Conservation (phyloP, 192 early-diverging fungal species). For the Geranomyces michiganensis region DNA sequence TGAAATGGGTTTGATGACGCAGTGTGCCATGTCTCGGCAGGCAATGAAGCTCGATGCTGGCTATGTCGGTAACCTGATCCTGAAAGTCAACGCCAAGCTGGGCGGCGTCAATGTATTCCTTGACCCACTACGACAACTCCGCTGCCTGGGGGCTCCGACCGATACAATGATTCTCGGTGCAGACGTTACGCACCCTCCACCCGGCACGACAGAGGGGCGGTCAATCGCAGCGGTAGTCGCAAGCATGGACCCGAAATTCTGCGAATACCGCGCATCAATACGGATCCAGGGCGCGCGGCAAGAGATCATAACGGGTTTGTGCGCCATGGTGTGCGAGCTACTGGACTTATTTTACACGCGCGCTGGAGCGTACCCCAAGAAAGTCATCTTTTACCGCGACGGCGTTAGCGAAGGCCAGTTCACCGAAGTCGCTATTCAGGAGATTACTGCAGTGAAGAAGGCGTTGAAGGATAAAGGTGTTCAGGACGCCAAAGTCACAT, state of each 20-base stretch:
- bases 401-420: slow-evolving; percentile 90
- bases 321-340: slow-evolving; percentile 6
- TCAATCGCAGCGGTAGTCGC: slow-evolving; percentile 58
- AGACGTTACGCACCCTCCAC: slow-evolving; percentile 43
- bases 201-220: slow-evolving; percentile 43
- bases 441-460: slow-evolving; percentile 68
- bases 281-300: slow-evolving; percentile 43
- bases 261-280: slow-evolving; percentile 52
- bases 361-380: slow-evolving; percentile 47
- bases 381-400: slow-evolving; percentile 61
- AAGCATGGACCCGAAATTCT: slow-evolving; percentile 55
- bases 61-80: slow-evolving; percentile 37
- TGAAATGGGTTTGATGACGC: slow-evolving; percentile 51
- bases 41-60: slow-evolving; percentile 10
- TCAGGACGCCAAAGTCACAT: slow-evolving; percentile 78
- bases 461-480: slow-evolving; percentile 63
- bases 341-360: slow-evolving; percentile 47
- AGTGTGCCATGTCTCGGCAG: slow-evolving; percentile 48
- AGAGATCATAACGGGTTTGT: slow-evolving; percentile 33
- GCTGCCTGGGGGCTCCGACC: neutral
- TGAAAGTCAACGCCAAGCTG: slow-evolving; percentile 71
- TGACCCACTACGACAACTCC: slow-evolving; percentile 38
- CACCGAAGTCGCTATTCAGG: slow-evolving; percentile 65
- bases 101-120: slow-evolving; percentile 57
- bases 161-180: slow-evolving; percentile 47